phyloP scores from a whole-genome alignment of 2,329 filamentous ascomycete species.

The Aspergillus sp. region DNA sequence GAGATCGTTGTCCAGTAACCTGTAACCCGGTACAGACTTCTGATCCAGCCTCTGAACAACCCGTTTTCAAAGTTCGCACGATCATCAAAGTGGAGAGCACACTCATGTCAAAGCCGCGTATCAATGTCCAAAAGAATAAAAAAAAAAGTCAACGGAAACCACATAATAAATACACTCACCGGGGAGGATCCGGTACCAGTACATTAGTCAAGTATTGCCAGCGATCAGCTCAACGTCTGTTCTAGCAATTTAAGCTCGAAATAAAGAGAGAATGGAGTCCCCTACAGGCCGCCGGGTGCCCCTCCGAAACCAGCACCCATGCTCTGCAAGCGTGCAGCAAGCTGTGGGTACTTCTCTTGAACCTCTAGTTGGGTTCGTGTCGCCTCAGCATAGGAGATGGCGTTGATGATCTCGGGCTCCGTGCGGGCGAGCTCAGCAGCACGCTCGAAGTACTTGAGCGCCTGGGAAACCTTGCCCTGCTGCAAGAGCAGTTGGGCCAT shows the following conservation, averaged over 20 bases:
- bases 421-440: conserved; percentile 92
- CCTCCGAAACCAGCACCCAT: conserved; percentile 50
- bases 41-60: conserved; percentile 6
- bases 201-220: conserved; percentile 1
- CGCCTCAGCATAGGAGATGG: conserved; percentile 93
- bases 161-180: conserved; percentile 16
- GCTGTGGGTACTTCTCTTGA: conserved; percentile 79
- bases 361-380: conserved; percentile 94
- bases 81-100: conserved; percentile 15
- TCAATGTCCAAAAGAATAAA: conserved; percentile 15
- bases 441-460: conserved; percentile 94
- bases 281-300: conserved; percentile 34
- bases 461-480: conserved; percentile 94
- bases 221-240: not conserved
- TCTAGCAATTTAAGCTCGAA: not conserved
- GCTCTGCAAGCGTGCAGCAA: conserved; percentile 69
- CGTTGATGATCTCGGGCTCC: conserved; percentile 93
- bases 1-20: not conserved
- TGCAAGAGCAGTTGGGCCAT: conserved; percentile 97
- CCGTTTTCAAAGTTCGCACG: conserved; percentile 7
- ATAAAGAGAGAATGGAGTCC: conserved; percentile 2
- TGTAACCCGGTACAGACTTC: not conserved
- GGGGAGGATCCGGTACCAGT: not conserved
- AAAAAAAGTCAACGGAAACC: conserved; percentile 15
- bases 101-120: conserved; percentile 12